Conservation (phyloP, 306 rosid species). For the Fragaria ananassa region DNA sequence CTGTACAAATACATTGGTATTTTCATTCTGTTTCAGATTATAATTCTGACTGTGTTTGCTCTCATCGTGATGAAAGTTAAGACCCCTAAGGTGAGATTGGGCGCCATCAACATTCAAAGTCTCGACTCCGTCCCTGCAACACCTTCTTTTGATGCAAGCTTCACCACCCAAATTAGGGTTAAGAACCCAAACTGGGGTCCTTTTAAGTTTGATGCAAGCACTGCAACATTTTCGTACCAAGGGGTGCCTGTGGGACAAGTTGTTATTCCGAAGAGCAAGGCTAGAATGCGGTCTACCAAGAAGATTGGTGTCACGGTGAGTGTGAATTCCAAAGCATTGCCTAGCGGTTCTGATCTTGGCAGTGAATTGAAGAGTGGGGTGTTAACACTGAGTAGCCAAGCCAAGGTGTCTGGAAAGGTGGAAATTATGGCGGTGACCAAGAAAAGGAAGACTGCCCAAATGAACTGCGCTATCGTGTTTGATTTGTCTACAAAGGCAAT, state of each 20-base stretch:
- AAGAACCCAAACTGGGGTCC: constrained; percentile 24
- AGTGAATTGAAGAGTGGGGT: constrained; percentile 1
- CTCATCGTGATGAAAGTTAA: constrained; percentile 22
- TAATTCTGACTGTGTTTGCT: constrained; percentile 14
- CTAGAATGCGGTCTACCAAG: constrained; percentile 18
- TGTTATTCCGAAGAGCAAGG: constrained; percentile 5
- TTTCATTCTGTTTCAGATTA: constrained; percentile 21
- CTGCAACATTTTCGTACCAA: neutral
- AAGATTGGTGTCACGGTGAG: constrained; percentile 6
- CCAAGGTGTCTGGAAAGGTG: constrained; percentile 16
- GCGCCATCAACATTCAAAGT: neutral
- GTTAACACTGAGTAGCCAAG: constrained; percentile 8
- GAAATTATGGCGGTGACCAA: constrained; percentile 16
- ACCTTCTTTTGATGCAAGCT: constrained; percentile 13
- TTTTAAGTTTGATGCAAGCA: constrained; percentile 13
- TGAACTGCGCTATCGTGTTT: constrained; percentile 14
- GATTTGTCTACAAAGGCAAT: neutral
- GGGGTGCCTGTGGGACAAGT: constrained; percentile 12
- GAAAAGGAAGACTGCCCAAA: constrained; percentile 16
- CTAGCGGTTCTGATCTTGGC: constrained; percentile 2
- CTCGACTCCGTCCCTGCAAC: neutral
- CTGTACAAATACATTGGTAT: neutral
- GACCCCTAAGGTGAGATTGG: constrained; percentile 29
- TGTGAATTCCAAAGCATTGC: neutral
- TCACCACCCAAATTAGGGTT: constrained; percentile 7